phyloP scores from a whole-genome alignment of 1,284 basidiomycete species.

The Tausonia pullulans region DNA sequence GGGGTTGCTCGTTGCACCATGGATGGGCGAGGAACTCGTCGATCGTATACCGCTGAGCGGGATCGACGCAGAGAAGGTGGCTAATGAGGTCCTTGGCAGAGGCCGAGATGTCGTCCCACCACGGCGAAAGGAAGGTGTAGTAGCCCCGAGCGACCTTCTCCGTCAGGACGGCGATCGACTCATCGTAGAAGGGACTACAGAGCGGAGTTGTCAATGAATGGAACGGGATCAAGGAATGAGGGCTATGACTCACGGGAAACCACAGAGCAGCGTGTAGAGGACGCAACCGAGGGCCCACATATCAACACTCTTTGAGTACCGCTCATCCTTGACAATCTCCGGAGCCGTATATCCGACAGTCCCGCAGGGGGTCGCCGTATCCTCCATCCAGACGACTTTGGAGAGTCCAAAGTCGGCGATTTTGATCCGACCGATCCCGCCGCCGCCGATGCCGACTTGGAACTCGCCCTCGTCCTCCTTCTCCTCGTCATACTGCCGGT shows the following conservation, averaged over 20 bases:
- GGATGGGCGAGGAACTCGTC: conserved; percentile 96
- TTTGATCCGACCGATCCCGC: conserved; percentile 95
- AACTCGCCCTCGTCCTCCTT: conserved; percentile 99
- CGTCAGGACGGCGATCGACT: conserved; percentile 94
- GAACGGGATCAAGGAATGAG: neutral
- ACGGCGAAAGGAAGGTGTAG: conserved; percentile 96
- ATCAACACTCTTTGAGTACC: conserved; percentile 96
- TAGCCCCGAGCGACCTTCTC: conserved; percentile 97
- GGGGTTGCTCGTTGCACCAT: conserved; percentile 59
- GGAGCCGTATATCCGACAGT: conserved; percentile 99
- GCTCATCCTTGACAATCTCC: conserved; percentile 98
- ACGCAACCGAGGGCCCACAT: conserved; percentile 99
- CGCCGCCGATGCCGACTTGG: conserved; percentile 78
- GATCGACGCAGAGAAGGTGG: conserved; percentile 91
- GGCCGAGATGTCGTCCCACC: conserved; percentile 95
- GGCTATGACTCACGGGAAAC: conserved; percentile 53
- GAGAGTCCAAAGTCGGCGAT: conserved; percentile 98
- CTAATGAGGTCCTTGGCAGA: conserved; percentile 90
- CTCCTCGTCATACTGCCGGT: conserved; percentile 91
- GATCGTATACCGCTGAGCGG: conserved; percentile 89
- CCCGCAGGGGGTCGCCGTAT: conserved; percentile 98
- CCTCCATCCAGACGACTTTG: conserved; percentile 98
- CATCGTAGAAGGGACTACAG: conserved; percentile 77
- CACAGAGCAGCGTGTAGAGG: conserved; percentile 95
- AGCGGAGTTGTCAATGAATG: conserved; percentile 16